Base-by-base conservation (phyloP, 176 grass and related monocot genomes). In the Puccinellia tenuiflora region DNA sequence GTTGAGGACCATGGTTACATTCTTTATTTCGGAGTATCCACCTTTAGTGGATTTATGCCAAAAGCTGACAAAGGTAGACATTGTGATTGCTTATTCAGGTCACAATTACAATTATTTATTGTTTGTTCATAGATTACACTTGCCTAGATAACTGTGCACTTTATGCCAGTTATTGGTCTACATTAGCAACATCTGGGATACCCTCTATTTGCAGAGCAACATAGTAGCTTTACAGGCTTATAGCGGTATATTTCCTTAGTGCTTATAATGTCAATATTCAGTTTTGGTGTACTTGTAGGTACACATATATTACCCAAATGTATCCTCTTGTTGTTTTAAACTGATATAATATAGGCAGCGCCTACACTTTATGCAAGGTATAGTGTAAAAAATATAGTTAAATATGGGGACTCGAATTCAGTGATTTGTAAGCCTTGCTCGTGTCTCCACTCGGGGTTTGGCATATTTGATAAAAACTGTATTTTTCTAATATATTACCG, bases 1-100 rank as follows among this genome's bases (percentile, higher is more conserved):
- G 22, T 93, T 17, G 96, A 98, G 88, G 96, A 95, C 79, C 96
- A 95, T 85, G 96, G 96, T 84, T 98, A 95, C 79, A 93, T 98
- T 95, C 92, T 98, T 87, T 87, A 90, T 84, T 98, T 98, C 24
- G 96, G 96, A 83, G 90, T 89, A 53, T 85, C 92, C 30, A 66
- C 86, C 61, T 95, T 98, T 82, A 95, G 79, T 85, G 96, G 96
- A 71, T 98, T 98, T 88, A 88, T 98, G 92, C 96, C 81, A 78
- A 98, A 82, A 76, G 45, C 63, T 85, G 77, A 86, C 59, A 80
- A 77, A 90, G 92, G 92, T 94, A 91, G 30, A 65, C 25, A 73
- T 34, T 51, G 38, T 15, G 59, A 45, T 75, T 76, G 12, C 54
- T 84, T 55, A 47, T 53, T 62, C 28, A 72, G 24, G 62, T 78